A percentile compares a stretch with the other conserved stretches of the same genome.
Conservation (phyloP, 768 basidiomycete species). For the Paxillus rubicundulus region DNA sequence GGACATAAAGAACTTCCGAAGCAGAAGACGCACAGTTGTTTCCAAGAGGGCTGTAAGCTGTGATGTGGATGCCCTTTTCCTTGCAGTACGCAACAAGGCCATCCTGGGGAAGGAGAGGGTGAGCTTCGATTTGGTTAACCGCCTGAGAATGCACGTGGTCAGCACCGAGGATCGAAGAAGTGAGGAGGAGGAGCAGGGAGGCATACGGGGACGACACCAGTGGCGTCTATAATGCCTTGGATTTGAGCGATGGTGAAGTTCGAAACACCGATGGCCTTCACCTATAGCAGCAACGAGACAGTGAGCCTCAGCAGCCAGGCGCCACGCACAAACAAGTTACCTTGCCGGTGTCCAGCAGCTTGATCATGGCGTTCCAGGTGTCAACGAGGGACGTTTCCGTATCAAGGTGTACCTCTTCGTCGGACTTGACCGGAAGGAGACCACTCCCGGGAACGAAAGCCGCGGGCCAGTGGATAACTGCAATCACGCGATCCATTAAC, state of each 20-base stretch:
- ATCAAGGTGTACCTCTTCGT: constrained; percentile 55
- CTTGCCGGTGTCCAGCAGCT: constrained; percentile 66
- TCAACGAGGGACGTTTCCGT: constrained; percentile 60
- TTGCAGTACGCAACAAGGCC: constrained; percentile 71
- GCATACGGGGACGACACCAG: constrained; percentile 69
- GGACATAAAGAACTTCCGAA: not conserved
- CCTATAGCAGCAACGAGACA: constrained; percentile 34
- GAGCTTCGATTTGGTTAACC: constrained; percentile 81
- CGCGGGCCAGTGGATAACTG: constrained; percentile 81
- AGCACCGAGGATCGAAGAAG: not conserved
- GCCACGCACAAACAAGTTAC: constrained; percentile 28
- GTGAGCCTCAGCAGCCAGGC: not conserved
- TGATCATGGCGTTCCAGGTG: constrained; percentile 81
- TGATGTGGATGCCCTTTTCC: constrained; percentile 66
- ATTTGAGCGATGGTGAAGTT: constrained; percentile 73
- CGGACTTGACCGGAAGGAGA: constrained; percentile 51
- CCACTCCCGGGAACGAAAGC: constrained; percentile 59
- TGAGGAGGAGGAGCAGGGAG: not conserved
- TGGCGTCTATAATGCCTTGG: constrained; percentile 63
- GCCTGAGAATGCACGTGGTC: constrained; percentile 31
- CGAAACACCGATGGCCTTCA: constrained; percentile 73
- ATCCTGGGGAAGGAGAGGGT: constrained; percentile 75
- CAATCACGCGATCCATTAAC: not conserved
- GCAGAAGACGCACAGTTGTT: constrained; percentile 60
- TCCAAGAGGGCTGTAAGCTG: constrained; percentile 74